A percentile compares a stretch with the other conserved stretches of the same genome.
These are phyloP conservation scores for Cotoneaster glaucophyllus DNA, from an alignment of 306 rosid genomes.

Conservation along the genomic window DNA sequence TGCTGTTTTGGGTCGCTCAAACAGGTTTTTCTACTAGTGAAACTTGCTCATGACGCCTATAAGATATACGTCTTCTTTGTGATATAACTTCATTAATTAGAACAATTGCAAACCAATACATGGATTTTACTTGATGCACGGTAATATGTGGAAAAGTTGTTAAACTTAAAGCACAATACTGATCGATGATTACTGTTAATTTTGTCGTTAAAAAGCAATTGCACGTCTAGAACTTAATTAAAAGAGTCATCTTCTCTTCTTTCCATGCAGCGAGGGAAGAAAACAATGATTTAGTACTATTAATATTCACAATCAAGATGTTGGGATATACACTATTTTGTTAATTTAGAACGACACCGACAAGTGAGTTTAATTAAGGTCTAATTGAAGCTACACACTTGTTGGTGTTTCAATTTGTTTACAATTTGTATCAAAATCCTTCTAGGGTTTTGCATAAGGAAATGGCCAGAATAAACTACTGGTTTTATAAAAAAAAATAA, in stretches of 20 bases:
- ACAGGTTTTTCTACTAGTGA: too few species aligned
- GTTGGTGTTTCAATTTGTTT: neutral
- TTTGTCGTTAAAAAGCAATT: neutral
- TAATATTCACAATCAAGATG: neutral
- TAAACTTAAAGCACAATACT: neutral
- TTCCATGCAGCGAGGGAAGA: slow-evolving; percentile 8
- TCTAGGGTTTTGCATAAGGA: neutral
- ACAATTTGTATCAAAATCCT: slow-evolving; percentile 3
- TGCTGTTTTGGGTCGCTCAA: too few species aligned
- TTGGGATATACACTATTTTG: neutral
- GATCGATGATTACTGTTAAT: neutral
- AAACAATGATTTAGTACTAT: neutral
- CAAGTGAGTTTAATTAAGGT: neutral
- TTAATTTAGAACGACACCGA: neutral
- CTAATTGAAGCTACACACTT: neutral
- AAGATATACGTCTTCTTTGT: too few species aligned
- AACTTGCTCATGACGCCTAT: neutral
- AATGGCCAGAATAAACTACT: neutral
- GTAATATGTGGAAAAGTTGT: neutral
- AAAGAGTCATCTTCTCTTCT: neutral
- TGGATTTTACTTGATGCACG: neutral
- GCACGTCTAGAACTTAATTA: neutral
- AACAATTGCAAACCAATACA: neutral
- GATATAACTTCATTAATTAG: too few species aligned
- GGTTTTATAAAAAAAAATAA: neutral